A percentile compares a stretch with the other conserved stretches of the same genome.
Conservation (phyloP, 1,284 basidiomycete species). For the Rhodofomes roseus region DNA sequence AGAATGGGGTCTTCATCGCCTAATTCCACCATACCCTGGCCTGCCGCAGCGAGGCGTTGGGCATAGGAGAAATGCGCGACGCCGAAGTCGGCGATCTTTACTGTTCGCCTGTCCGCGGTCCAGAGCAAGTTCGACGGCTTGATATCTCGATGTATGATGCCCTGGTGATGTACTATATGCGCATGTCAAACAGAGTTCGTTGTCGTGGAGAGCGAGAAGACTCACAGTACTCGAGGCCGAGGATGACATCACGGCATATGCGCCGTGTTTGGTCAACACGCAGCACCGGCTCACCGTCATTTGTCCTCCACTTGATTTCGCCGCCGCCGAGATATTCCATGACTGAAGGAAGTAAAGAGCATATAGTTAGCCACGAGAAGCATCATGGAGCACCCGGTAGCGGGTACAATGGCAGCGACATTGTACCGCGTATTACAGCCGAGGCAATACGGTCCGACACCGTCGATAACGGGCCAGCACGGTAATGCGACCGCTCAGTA, state of each 20-base stretch:
- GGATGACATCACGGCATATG: conserved; percentile 89
- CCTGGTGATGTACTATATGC: conserved; percentile 84
- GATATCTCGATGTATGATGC: conserved; percentile 99
- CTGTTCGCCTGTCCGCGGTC: conserved; percentile 75
- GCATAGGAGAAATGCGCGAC: conserved; percentile 94
- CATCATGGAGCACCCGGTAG: not conserved
- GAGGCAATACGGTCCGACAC: not conserved
- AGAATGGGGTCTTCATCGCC: conserved; percentile 53
- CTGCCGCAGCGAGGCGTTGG: conserved; percentile 60
- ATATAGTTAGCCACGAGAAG: conserved; percentile 7
- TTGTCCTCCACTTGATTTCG: conserved; percentile 86
- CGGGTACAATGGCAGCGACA: not conserved
- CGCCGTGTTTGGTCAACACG: conserved; percentile 80
- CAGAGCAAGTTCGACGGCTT: conserved; percentile 97
- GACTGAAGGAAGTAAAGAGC: conserved; percentile 46
- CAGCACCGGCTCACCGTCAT: conserved; percentile 66
- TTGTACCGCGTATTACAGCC: not conserved
- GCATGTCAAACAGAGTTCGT: conserved; percentile 2
- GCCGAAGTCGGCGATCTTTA: conserved; percentile 98
- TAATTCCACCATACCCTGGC: conserved; percentile 34
- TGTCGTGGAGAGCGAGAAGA: conserved; percentile 15
- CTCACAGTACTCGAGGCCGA: conserved; percentile 91
- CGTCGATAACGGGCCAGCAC: not conserved
- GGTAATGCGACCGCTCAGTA: not conserved
- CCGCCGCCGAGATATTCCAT: conserved; percentile 97